Conservation (phyloP, 1,284 basidiomycete genomes). For the Chalciporus sp. region DNA sequence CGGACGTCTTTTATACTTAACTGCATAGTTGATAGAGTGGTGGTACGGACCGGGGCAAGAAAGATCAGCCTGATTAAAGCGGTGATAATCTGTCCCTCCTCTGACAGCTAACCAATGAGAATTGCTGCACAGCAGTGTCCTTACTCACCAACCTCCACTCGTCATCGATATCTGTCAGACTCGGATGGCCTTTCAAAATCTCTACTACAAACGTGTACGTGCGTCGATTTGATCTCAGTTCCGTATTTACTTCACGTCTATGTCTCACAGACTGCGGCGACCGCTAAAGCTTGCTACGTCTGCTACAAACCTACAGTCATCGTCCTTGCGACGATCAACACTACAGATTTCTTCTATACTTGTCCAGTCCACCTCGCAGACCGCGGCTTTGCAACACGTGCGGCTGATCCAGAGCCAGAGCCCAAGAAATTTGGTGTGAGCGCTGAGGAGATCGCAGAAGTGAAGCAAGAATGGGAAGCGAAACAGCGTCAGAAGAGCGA, state of each 20-base stretch:
- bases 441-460: slow-evolving; percentile 70
- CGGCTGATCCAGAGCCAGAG: slow-evolving; percentile 45
- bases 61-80: too few relatives aligned
- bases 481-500: slow-evolving; percentile 62
- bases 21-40: background rate
- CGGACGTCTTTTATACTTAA: slow-evolving; percentile 1
- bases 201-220: slow-evolving; percentile 78
- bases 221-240: background rate
- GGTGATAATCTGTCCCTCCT: slow-evolving; percentile 7
- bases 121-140: background rate
- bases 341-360: slow-evolving; percentile 75
- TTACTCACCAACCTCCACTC: background rate
- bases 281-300: slow-evolving; percentile 68
- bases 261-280: slow-evolving; percentile 58
- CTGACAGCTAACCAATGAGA: background rate
- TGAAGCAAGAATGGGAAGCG: slow-evolving; percentile 80
- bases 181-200: slow-evolving; percentile 69
- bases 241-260: background rate
- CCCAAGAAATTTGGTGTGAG: slow-evolving; percentile 47
- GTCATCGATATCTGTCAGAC: too few relatives aligned
- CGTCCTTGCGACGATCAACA: slow-evolving; percentile 73
- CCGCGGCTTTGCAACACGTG: slow-evolving; percentile 64
- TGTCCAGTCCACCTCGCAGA: slow-evolving; percentile 72
- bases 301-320: slow-evolving; percentile 74
- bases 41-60: background rate